phyloP scores from a whole-genome alignment of 2,329 filamentous ascomycete species.

The Diplodia intermedia region DNA sequence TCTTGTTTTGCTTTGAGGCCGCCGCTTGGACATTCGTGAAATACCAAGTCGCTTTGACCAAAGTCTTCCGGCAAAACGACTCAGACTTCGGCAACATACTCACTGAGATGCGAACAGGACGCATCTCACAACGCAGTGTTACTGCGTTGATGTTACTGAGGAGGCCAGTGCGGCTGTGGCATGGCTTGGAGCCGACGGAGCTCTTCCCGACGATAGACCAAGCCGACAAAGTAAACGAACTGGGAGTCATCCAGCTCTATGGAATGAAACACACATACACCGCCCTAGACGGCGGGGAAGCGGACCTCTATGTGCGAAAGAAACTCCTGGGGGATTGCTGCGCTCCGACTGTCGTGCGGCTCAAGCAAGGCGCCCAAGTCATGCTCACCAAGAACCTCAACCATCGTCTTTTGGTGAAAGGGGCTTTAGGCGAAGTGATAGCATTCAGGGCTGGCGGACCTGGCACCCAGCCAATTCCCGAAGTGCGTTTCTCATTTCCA shows the following conservation, averaged over 20 bases:
- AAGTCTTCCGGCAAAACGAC: background rate
- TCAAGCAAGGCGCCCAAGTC: background rate
- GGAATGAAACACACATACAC: background rate
- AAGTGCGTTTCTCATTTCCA: background rate
- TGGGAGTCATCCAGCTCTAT: background rate
- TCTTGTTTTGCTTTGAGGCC: conserved; percentile 58
- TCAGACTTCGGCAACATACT: background rate
- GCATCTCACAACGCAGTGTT: background rate
- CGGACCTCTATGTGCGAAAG: fast-evolving
- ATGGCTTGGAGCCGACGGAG: background rate
- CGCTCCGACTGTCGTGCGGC: background rate
- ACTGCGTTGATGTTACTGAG: background rate
- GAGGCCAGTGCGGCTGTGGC: no score
- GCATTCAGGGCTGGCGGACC: background rate
- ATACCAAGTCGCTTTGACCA: background rate
- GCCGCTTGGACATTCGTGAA: conserved; percentile 45
- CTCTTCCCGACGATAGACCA: background rate
- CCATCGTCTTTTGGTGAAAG: background rate
- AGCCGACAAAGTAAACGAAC: background rate
- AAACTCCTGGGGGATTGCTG: background rate
- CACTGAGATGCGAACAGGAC: background rate
- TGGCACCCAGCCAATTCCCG: background rate
- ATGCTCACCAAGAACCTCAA: background rate
- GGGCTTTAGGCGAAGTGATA: background rate
- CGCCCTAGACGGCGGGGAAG: background rate